Evolutionary conservation across 129 eudicot genomes (phyloP).

Genomic region (Kitagawia praeruptora): DNA sequence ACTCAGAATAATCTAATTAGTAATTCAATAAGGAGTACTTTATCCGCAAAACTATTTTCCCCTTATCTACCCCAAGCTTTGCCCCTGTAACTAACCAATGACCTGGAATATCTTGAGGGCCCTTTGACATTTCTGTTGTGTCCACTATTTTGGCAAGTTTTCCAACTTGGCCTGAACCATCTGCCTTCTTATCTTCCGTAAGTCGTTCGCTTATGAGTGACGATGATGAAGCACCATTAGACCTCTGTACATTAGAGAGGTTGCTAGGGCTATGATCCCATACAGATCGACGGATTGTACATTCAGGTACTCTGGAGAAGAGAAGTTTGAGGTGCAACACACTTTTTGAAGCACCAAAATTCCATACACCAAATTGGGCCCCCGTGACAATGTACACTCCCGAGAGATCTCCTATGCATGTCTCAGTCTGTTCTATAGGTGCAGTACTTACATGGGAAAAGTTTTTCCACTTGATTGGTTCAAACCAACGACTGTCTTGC

Average conservation of each 20-base stretch:
- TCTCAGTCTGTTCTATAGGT: conserved; percentile 77
- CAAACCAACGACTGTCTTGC: conserved; percentile 97
- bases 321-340: conserved; percentile 81
- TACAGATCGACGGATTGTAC: conserved; percentile 78
- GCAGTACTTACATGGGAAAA: conserved; percentile 61
- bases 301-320: conserved; percentile 80
- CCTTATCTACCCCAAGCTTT: conserved; percentile 87
- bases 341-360: conserved; percentile 67
- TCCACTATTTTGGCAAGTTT: conserved; percentile 83
- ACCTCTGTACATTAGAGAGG: conserved; percentile 13
- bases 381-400: conserved; percentile 92
- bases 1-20: conserved; percentile 19
- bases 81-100: conserved; percentile 95
- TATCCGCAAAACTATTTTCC: conserved; percentile 61
- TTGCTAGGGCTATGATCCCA: conserved; percentile 89
- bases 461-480: conserved; percentile 45
- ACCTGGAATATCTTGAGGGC: conserved; percentile 85
- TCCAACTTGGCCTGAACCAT: conserved; percentile 43
- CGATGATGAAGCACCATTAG: conserved; percentile 2
- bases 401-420: conserved; percentile 81
- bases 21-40: conserved; percentile 79
- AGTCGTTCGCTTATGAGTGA: conserved; percentile 24
- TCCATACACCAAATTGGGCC: conserved; percentile 92
- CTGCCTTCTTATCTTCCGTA: conserved; percentile 31
- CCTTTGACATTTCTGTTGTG: conserved; percentile 76